Evolutionary conservation across 495 filamentous ascomycete genomes (phyloP).

Genomic region (Neurospora cerealis): DNA sequence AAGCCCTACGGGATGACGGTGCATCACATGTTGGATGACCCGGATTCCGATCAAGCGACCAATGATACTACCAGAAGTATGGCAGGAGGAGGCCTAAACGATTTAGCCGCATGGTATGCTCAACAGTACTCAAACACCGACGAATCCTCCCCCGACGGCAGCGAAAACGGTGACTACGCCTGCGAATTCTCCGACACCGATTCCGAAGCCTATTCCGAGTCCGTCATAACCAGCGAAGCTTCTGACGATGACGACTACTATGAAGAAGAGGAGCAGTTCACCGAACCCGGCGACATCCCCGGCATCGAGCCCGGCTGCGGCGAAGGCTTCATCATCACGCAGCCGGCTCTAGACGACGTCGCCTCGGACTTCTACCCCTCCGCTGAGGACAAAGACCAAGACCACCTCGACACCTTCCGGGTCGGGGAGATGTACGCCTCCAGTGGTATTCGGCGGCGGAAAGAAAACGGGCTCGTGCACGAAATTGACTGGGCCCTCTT

Average conservation of each 20-base stretch:
- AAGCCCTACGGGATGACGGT: slow-evolving; percentile 86
- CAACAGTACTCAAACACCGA: slow-evolving; percentile 16
- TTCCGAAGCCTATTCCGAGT: slow-evolving; percentile 35
- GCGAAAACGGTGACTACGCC: slow-evolving; percentile 30
- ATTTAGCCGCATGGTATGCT: slow-evolving; percentile 24
- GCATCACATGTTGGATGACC: slow-evolving; percentile 87
- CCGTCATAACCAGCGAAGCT: slow-evolving; percentile 36
- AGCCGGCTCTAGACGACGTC: slow-evolving; percentile 81
- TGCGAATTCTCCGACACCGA: slow-evolving; percentile 49
- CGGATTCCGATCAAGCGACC: slow-evolving; percentile 46
- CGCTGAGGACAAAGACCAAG: slow-evolving; percentile 41
- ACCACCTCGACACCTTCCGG: slow-evolving; percentile 61
- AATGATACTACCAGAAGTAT: slow-evolving; percentile 17
- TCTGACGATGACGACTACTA: slow-evolving; percentile 28
- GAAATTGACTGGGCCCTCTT: slow-evolving; percentile 97
- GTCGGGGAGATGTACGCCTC: slow-evolving; percentile 82
- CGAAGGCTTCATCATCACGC: slow-evolving; percentile 64
- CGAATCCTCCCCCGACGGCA: slow-evolving; percentile 29
- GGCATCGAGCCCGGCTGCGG: slow-evolving; percentile 68
- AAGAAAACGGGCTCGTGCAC: slow-evolving; percentile 53
- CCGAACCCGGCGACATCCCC: slow-evolving; percentile 72
- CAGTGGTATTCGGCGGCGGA: slow-evolving; percentile 70
- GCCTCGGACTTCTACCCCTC: slow-evolving; percentile 65
- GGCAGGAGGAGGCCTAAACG: slow-evolving; percentile 11
- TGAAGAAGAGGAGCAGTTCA: slow-evolving; percentile 30